Evolutionary conservation across 306 rosid species (phyloP).

Genomic region (Rosa multiflora): DNA sequence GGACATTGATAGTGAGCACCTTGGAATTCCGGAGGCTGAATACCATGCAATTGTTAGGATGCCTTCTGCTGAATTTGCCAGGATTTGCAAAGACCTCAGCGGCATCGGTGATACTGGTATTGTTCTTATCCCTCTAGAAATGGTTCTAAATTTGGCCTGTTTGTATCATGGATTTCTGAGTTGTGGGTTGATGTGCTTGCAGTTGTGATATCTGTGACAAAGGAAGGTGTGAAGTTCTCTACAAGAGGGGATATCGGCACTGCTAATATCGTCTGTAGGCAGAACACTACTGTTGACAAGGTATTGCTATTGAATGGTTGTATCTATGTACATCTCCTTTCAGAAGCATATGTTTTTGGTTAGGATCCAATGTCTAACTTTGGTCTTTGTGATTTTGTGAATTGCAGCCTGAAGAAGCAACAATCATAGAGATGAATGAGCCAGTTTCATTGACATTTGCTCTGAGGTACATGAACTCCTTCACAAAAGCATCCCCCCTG

Average conservation of each 20-base stretch:
- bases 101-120: conserved; percentile 96
- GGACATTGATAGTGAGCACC: conserved; percentile 98
- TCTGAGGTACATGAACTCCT: conserved; percentile 88
- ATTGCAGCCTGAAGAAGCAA: conserved; percentile 62
- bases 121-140: neutral
- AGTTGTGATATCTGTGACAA: conserved; percentile 92
- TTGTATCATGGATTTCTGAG: conserved; percentile 4
- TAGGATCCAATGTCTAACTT: neutral
- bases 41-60: conserved; percentile 90
- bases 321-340: neutral
- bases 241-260: conserved; percentile 90
- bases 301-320: conserved; percentile 19
- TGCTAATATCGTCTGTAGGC: conserved; percentile 93
- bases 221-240: conserved; percentile 96
- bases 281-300: conserved; percentile 90
- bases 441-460: conserved; percentile 89
- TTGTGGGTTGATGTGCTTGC: conserved; percentile 15
- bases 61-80: conserved; percentile 87
- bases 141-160: neutral
- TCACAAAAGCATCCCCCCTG: conserved; percentile 86
- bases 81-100: conserved; percentile 89
- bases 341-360: neutral
- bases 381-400: neutral
- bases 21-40: conserved; percentile 94
- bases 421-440: conserved; percentile 74